phyloP scores from a whole-genome alignment of 306 rosid genomes.

The Delonix regia region DNA sequence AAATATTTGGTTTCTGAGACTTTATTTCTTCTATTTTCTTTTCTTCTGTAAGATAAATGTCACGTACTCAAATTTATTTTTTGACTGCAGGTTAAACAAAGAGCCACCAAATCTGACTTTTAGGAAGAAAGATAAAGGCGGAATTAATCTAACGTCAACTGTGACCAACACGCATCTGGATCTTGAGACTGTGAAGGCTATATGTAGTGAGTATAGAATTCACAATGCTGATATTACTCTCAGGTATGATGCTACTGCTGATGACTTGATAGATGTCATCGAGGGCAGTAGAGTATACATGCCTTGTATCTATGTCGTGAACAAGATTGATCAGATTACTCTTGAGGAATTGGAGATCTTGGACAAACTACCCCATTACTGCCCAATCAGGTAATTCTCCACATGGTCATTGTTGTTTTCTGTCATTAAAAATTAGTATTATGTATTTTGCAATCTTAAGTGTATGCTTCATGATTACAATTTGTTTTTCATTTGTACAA shows the following conservation, averaged over 20 bases:
- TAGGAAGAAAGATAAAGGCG: conserved; percentile 97
- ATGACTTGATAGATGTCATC: conserved; percentile 96
- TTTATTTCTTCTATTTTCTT: conserved; percentile 30
- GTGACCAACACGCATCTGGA: conserved; percentile 86
- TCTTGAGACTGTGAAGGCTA: conserved; percentile 94
- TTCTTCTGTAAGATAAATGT: conserved; percentile 14
- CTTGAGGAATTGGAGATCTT: conserved; percentile 96
- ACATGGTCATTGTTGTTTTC: neutral
- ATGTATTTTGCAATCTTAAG: neutral
- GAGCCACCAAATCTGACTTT: conserved; percentile 93
- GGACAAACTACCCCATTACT: conserved; percentile 97
- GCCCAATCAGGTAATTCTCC: conserved; percentile 80
- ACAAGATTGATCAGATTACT: conserved; percentile 97
- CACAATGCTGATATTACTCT: conserved; percentile 98
- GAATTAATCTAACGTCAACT: conserved; percentile 90
- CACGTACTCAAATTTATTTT: conserved; percentile 1
- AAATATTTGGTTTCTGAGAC: conserved; percentile 5
- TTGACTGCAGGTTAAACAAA: conserved; percentile 79
- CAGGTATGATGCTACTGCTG: conserved; percentile 90
- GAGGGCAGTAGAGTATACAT: conserved; percentile 93
- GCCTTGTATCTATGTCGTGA: conserved; percentile 94
- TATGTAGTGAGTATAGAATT: conserved; percentile 90
- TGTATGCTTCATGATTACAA: neutral
- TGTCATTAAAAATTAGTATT: neutral
- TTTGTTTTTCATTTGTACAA: neutral